These are phyloP conservation scores for Pseudogymnoascus sp. DNA, from an alignment of 2,329 filamentous ascomycete genomes.

Conservation along the genomic window DNA sequence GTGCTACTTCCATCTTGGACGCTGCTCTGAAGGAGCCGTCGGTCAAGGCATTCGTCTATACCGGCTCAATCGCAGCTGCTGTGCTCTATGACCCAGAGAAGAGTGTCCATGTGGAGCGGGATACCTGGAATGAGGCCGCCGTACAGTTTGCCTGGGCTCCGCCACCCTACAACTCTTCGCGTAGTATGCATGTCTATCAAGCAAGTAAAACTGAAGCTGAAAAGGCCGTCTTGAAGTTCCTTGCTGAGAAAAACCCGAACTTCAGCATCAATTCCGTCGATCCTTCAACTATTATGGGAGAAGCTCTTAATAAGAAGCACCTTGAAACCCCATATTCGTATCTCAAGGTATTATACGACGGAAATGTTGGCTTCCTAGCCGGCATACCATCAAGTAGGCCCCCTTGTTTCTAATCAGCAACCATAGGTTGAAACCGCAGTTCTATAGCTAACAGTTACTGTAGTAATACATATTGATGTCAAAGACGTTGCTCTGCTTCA, in stretches of 20 bases:
- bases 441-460: constrained; percentile 9
- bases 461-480: constrained; percentile 25
- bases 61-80: constrained; percentile 22
- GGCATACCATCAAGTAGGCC: not conserved
- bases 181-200: constrained; percentile 23
- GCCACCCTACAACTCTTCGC: constrained; percentile 21
- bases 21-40: constrained; percentile 36
- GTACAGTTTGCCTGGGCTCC: constrained; percentile 29
- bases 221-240: constrained; percentile 29
- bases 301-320: constrained; percentile 23
- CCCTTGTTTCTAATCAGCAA: not conserved
- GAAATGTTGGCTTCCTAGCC: not conserved
- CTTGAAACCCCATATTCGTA: constrained; percentile 9
- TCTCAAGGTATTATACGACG: not conserved
- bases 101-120: constrained; percentile 17
- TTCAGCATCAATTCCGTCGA: constrained; percentile 26
- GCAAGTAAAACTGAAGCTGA: constrained; percentile 32
- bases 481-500: constrained; percentile 29
- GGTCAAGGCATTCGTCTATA: constrained; percentile 33
- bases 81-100: not conserved
- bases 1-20: constrained; percentile 35
- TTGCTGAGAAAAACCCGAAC: constrained; percentile 23
- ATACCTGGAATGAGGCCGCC: constrained; percentile 32
- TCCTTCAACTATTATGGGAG: constrained; percentile 17
- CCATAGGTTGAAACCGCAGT: not conserved